These are phyloP conservation scores for Raddia guianensis DNA, from an alignment of 176 grass and related monocot species.

Conservation along the genomic window DNA sequence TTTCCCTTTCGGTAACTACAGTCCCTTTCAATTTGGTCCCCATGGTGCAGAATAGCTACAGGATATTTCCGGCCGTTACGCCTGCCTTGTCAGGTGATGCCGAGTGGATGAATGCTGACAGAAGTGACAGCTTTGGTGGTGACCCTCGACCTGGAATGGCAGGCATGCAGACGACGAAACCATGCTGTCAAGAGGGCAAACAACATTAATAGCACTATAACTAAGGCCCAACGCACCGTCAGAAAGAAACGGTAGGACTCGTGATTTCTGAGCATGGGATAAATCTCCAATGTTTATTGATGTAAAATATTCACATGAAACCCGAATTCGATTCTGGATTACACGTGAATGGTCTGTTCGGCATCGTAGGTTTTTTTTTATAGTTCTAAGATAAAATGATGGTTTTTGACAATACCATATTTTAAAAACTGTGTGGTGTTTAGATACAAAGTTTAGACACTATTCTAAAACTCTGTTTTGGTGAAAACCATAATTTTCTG, in stretches of 20 bases:
- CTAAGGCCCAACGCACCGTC: not conserved
- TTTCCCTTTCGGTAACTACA: conserved; percentile 11
- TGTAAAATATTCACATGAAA: no score
- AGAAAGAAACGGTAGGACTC: not conserved
- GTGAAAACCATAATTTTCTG: no score
- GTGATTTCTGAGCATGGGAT: not conserved
- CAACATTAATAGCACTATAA: not conserved
- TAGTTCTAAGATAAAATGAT: no score
- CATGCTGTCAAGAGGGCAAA: not conserved
- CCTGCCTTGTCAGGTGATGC: conserved; percentile 13
- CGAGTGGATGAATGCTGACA: not conserved
- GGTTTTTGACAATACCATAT: no score
- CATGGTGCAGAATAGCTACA: not conserved
- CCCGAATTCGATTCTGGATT: no score
- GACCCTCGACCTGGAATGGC: not conserved
- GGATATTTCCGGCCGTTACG: not conserved
- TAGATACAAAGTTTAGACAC: no score
- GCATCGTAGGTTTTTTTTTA: no score
- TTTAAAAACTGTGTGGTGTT: no score
- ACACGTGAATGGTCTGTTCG: no score
- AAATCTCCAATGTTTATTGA: not conserved
- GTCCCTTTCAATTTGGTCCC: not conserved
- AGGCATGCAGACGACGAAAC: not conserved
- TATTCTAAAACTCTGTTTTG: no score
- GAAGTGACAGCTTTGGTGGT: conserved; percentile 12